phyloP scores from a whole-genome alignment of 441 rosid genomes.

The Populus hybrid region DNA sequence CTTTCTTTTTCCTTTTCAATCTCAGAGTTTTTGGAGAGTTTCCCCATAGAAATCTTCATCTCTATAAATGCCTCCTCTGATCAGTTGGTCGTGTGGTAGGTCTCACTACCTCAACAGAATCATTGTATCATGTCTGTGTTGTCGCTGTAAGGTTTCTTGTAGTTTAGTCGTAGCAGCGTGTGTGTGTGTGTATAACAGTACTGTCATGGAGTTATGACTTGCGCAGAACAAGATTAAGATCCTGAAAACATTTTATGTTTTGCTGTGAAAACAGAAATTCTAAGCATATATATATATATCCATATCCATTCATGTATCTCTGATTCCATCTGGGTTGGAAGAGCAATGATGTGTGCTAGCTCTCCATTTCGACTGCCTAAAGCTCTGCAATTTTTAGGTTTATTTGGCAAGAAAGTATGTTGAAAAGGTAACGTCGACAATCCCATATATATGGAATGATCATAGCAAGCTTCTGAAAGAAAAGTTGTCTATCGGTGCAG shows the following conservation, averaged over 20 bases:
- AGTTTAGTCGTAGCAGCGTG: not conserved
- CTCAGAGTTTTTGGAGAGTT: not conserved
- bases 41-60: not conserved
- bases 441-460: not conserved
- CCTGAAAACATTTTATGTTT: no score
- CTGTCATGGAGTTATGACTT: no score
- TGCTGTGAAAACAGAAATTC: no score
- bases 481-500: not conserved
- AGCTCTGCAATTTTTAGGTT: conserved; percentile 20
- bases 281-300: not conserved
- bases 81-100: conserved; percentile 30
- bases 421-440: not conserved
- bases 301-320: not conserved
- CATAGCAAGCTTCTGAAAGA: conserved; percentile 6
- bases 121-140: conserved; percentile 22
- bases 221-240: no score
- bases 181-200: not conserved
- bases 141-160: conserved; percentile 23
- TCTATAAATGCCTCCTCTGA: not conserved
- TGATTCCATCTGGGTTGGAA: not conserved
- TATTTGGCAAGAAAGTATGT: conserved; percentile 18
- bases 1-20: no score
- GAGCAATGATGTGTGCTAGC: not conserved
- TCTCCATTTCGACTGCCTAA: not conserved
- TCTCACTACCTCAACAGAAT: conserved; percentile 15